A percentile compares a stretch with the other conserved stretches of the same genome.
phyloP scores from a whole-genome alignment of 2,329 filamentous ascomycete species.

The Sodiomyces alkalinus region DNA sequence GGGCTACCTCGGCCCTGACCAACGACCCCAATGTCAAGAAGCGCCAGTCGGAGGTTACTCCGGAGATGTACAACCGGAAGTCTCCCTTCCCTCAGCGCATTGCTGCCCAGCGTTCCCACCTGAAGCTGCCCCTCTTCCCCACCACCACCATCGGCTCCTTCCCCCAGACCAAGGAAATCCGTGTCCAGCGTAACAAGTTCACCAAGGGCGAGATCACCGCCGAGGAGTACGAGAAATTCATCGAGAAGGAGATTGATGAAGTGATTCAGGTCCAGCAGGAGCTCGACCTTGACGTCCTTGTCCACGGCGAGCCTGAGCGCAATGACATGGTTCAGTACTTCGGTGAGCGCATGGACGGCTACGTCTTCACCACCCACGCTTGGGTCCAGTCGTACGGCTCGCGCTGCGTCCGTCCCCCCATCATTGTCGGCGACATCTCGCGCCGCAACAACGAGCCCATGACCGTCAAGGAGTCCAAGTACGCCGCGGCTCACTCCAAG shows the following conservation, averaged over 20 bases:
- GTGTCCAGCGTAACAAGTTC: constrained; percentile 91
- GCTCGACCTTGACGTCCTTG: constrained; percentile 90
- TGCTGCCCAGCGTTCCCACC: constrained; percentile 74
- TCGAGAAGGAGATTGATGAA: constrained; percentile 94
- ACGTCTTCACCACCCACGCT: constrained; percentile 96
- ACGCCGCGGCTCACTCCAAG: constrained; percentile 86
- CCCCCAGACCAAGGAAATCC: constrained; percentile 98
- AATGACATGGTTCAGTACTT: constrained; percentile 99
- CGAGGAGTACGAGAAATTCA: constrained; percentile 94
- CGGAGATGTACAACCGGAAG: constrained; percentile 82
- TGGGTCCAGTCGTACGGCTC: constrained; percentile 99
- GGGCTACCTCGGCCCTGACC: constrained; percentile 83
- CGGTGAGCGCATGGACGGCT: constrained; percentile 90
- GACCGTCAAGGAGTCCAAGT: constrained; percentile 99
- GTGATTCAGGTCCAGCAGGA: constrained; percentile 96
- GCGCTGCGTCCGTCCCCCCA: constrained; percentile 93
- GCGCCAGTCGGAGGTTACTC: constrained; percentile 74
- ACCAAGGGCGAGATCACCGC: constrained; percentile 95
- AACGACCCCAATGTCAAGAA: constrained; percentile 98
- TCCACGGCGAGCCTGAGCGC: constrained; percentile 98
- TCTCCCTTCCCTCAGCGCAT: constrained; percentile 77
- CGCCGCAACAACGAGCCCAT: constrained; percentile 67
- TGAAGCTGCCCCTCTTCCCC: constrained; percentile 91
- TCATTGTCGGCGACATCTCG: constrained; percentile 97
- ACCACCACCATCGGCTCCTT: constrained; percentile 99